These are phyloP conservation scores for Zoysia japonica DNA, from an alignment of 176 grass and related monocot genomes.

Conservation along the genomic window DNA sequence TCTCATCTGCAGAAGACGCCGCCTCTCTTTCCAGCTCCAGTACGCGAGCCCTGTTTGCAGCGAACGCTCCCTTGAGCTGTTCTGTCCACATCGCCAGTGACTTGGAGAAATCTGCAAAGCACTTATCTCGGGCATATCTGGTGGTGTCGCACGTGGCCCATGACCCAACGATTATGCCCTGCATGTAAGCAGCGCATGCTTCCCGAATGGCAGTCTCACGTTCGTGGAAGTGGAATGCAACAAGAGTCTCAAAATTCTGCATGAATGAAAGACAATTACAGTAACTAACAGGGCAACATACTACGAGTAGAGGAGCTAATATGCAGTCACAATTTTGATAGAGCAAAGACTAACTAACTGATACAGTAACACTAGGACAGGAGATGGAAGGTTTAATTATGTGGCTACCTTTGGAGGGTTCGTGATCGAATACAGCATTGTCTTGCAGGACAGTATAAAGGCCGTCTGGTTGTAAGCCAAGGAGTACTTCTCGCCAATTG, in stretches of 20 bases:
- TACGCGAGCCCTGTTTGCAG: conserved; percentile 23
- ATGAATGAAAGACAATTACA: not conserved
- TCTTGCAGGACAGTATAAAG: conserved; percentile 64
- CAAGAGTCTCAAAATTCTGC: conserved; percentile 68
- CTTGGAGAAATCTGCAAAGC: conserved; percentile 49
- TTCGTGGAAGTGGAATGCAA: conserved; percentile 43
- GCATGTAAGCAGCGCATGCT: conserved; percentile 49
- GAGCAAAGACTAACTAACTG: conserved; percentile 7
- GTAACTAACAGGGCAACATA: not conserved
- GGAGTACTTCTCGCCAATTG: conserved; percentile 57
- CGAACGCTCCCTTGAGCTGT: conserved; percentile 50
- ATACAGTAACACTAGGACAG: not conserved
- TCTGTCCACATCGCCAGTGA: conserved; percentile 37
- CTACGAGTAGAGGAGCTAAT: not conserved
- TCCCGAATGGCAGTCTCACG: conserved; percentile 43
- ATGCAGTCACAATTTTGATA: not conserved
- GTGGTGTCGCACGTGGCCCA: not conserved
- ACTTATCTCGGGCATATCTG: conserved; percentile 40
- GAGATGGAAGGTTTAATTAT: not conserved
- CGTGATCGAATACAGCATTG: conserved; percentile 65
- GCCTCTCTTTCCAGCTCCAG: conserved; percentile 18
- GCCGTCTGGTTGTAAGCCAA: conserved; percentile 64
- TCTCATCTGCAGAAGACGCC: conserved; percentile 21
- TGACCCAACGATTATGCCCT: conserved; percentile 53
- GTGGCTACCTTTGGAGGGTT: conserved; percentile 61